Evolutionary conservation across 2,329 filamentous ascomycete species (phyloP), one percentile per base, ranked within the genome.

Genomic region (Epichloe aotearoae): DNA sequence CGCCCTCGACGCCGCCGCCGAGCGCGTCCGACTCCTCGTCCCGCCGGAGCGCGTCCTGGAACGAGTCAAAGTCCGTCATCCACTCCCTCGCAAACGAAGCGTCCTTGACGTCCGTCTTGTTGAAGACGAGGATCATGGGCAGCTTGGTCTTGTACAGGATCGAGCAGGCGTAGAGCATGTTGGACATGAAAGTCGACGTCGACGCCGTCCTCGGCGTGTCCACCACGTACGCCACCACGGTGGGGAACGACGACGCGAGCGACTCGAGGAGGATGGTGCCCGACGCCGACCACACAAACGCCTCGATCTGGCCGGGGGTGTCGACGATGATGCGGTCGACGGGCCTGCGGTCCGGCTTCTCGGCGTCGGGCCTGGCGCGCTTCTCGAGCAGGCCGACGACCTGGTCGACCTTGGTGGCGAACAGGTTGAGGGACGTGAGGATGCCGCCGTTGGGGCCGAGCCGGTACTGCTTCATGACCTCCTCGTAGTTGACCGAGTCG

Each of bases 391-490:
- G 76, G 17, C 75, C 75, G 53, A 98, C 80, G 50, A 98, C 87
- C 69, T 98, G 93, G 62, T 98, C 94, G 55, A 98, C 88, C 68
- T 98, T 98, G 52, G 94, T 98, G 41, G 90, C 88, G 66, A 98
- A 98, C 26, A 98, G 79, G 66, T 98, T 98, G 46, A 98, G 73
- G 11, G 87, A 93, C 2, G 94, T 98, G 58, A 98, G 73, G 62
- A 98, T 98, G 45, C 90, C 94, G 49, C 93, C 93, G 71, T 98
- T 98, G 8, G 93, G 93, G 0, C 93, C 93, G 0, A 98, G 79
- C 64, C 96, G 96, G 69, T 96, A 97, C 70, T 97, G 90, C 70
- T 91, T 94, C 94, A 98, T 98, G 56, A 98, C 93, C 69, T 98
- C 91, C 67, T 95, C 93, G 75, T 98, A 98, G 77, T 98, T 96